phyloP scores from a whole-genome alignment of 2,329 filamentous ascomycete species.

The Xylariaceae sp. region DNA sequence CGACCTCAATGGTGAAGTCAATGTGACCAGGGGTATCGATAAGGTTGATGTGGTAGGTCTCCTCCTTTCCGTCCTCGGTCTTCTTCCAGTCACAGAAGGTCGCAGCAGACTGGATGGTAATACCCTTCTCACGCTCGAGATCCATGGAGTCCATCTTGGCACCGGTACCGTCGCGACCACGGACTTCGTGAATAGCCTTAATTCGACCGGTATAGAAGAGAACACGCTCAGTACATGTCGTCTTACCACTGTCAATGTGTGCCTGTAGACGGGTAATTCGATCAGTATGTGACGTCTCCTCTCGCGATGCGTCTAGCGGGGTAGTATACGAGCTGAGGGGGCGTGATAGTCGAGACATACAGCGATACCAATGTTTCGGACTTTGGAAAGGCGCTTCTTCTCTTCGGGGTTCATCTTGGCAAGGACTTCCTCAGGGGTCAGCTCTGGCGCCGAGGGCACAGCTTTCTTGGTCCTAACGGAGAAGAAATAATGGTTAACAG shows the following conservation, averaged over 20 bases:
- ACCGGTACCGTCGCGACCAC: constrained; percentile 88
- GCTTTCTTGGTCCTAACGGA: constrained; percentile 41
- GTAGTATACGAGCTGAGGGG: constrained; percentile 1
- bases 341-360: constrained; percentile 44
- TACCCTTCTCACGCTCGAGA: constrained; percentile 94
- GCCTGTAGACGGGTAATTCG: constrained; percentile 49
- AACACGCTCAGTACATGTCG: constrained; percentile 90
- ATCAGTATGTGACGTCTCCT: constrained; percentile 9
- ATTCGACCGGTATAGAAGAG: constrained; percentile 98
- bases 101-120: constrained; percentile 96
- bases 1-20: constrained; percentile 98
- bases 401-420: constrained; percentile 78
- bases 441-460: constrained; percentile 48
- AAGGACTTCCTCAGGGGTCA: constrained; percentile 59
- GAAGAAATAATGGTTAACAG: not conserved
- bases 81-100: constrained; percentile 98
- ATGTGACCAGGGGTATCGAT: constrained; percentile 99
- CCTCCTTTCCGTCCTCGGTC: constrained; percentile 73
- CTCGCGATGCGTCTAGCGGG: not conserved
- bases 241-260: constrained; percentile 98
- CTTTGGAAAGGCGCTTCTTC: constrained; percentile 67
- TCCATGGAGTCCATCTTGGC: constrained; percentile 99
- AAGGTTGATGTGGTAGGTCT: constrained; percentile 95
- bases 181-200: constrained; percentile 93
- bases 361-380: constrained; percentile 97